A percentile compares a stretch with the other conserved stretches of the same genome.
These are phyloP conservation scores for Pythium dissimile DNA, from an alignment of 352 stramenopile species.

Conservation along the genomic window DNA sequence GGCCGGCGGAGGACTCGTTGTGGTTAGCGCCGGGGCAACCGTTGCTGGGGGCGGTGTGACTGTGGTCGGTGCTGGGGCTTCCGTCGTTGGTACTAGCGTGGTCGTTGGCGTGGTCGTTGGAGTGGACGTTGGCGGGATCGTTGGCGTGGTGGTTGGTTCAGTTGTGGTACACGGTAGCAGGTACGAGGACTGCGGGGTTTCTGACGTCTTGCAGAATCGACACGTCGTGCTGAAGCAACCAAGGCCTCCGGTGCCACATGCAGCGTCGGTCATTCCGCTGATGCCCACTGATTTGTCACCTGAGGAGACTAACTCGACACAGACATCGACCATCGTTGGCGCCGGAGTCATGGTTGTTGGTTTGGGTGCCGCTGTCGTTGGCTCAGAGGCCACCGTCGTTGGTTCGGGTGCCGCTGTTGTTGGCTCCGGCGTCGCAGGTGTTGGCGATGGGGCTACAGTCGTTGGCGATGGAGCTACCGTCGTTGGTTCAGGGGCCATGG, in stretches of 20 bases:
- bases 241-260: background rate
- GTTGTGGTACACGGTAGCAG: background rate
- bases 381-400: background rate
- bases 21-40: background rate
- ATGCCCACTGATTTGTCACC: conserved; percentile 30
- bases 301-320: conserved; percentile 21
- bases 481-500: background rate
- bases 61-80: background rate
- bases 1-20: background rate
- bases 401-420: background rate
- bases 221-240: conserved; percentile 7
- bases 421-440: background rate
- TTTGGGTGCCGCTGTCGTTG: background rate
- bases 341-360: background rate
- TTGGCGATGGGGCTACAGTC: no score
- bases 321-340: background rate
- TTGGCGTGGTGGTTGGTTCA: background rate
- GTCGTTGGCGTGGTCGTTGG: background rate
- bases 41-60: conserved; percentile 8
- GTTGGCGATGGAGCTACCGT: background rate
- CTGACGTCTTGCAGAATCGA: conserved; percentile 4
- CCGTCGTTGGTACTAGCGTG: background rate
- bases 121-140: background rate
- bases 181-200: background rate
- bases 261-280: background rate